Evolutionary conservation across 1,284 basidiomycete species (phyloP), one percentile per base, ranked within the genome.

Genomic region (Tremellales sp.): DNA sequence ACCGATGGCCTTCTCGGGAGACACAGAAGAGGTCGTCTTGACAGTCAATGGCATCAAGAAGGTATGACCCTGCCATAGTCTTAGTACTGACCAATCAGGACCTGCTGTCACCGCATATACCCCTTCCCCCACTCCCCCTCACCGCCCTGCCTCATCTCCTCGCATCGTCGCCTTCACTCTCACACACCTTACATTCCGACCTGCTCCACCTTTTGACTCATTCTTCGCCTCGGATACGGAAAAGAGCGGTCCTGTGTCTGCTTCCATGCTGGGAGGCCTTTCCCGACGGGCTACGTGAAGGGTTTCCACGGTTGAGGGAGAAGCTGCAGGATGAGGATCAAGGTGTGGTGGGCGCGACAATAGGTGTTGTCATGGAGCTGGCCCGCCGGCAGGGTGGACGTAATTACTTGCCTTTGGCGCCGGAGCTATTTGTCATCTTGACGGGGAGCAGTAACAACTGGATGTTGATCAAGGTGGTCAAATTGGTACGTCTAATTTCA

Each of bases 401-500:
- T 57, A 85, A 88, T 50, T 91, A 90, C 65, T 77, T 96, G 4
- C 78, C 82, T 2, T 74, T 97, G 26, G 93, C 94, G 2, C 96
- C 96, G 1, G 89, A 91, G 63, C 76, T 98, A 43, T 99, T 98
- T 71, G 87, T 87, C 59, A 80, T 97, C n/a, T 78, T 99, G 52
- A 97, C 91, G 0, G 90, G 85, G 1, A 91, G 89, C 25, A 87
- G 86, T 24, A 98, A 98, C 73, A 99, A 98, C 67, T 99, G 96
- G 96, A 94, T 97, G 88, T 79, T 98, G 51, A 99, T 99, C 76
- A 99, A 99, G 77, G 87, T 97, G 43, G 86, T 98, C 70, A 99
- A 99, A 75, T 76, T 96, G 65, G 91, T 91, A 67, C 66, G 82
- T 68, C 10, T 24, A n/a, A n/a, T 21, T 31, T 23, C 15, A 23